A percentile compares a stretch with the other conserved stretches of the same genome.
Conservation (phyloP, 345 rosid species). For the Brassica juncea region DNA sequence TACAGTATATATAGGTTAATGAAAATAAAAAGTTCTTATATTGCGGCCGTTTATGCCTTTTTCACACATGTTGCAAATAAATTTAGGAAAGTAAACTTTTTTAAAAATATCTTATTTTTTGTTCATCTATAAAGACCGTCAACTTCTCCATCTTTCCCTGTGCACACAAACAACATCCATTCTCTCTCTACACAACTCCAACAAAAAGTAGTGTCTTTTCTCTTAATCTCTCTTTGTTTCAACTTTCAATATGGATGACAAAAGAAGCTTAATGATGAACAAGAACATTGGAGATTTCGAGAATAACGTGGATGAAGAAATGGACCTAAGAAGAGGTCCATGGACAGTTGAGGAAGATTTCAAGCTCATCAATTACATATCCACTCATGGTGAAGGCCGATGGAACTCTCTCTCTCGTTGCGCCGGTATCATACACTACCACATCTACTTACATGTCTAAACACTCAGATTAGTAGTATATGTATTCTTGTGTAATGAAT, state of each 20-base stretch:
- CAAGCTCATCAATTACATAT: constrained; percentile 77
- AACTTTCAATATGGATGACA: constrained; percentile 48
- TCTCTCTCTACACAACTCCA: constrained; percentile 35
- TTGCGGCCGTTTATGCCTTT: constrained; percentile 33
- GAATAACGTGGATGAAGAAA: constrained; percentile 52
- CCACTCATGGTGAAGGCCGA: constrained; percentile 84
- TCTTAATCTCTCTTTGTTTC: constrained; percentile 36
- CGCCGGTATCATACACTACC: constrained; percentile 58
- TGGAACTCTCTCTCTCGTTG: constrained; percentile 86
- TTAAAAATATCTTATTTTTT: not conserved
- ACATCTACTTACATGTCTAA: not conserved
- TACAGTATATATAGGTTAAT: not conserved
- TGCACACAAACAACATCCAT: constrained; percentile 27
- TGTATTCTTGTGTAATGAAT: not conserved
- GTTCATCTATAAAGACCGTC: constrained; percentile 34
- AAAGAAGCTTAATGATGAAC: constrained; percentile 39
- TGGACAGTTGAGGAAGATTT: constrained; percentile 93
- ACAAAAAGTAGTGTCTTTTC: constrained; percentile 7
- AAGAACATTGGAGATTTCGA: constrained; percentile 13
- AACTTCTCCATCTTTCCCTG: constrained; percentile 24
- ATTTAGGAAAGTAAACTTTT: not conserved
- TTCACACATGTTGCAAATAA: constrained; percentile 25
- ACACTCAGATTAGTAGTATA: not conserved
- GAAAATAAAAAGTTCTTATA: constrained; percentile 2
- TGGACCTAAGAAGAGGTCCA: constrained; percentile 77